These are phyloP conservation scores for Populus ilicifolia DNA, from an alignment of 345 rosid genomes.

Conservation along the genomic window DNA sequence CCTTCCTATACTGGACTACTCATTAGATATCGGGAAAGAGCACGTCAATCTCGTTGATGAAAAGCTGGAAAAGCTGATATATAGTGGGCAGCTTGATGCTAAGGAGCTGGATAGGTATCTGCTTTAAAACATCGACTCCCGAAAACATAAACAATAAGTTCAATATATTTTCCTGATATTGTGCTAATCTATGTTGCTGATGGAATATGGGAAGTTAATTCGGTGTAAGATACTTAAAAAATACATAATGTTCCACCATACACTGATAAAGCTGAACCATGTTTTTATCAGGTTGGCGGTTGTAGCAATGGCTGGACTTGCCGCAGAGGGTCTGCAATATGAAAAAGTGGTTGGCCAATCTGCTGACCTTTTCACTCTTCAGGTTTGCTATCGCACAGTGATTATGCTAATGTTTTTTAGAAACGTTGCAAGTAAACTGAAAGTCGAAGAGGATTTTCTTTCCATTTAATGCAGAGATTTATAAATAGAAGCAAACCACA, in stretches of 20 bases:
- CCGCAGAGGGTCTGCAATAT: slow-evolving; percentile 83
- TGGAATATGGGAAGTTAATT: background rate
- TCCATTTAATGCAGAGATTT: slow-evolving; percentile 52
- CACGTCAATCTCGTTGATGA: slow-evolving; percentile 84
- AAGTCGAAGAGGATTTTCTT: background rate
- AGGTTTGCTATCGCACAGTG: slow-evolving; percentile 40
- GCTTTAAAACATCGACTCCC: background rate
- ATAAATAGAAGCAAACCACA: slow-evolving; percentile 80
- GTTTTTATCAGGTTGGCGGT: slow-evolving; percentile 59
- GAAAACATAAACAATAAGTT: background rate
- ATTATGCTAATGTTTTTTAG: background rate
- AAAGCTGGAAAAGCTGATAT: slow-evolving; percentile 70
- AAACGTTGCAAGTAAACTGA: background rate
- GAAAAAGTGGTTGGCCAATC: slow-evolving; percentile 97
- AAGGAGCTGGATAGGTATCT: slow-evolving; percentile 80
- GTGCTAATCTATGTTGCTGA: background rate
- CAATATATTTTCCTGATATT: background rate
- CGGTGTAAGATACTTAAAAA: background rate
- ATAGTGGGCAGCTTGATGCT: slow-evolving; percentile 84
- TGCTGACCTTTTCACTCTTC: slow-evolving; percentile 95
- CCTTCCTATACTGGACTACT: slow-evolving; percentile 81
- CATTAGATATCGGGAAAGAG: slow-evolving; percentile 89
- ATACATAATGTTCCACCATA: background rate
- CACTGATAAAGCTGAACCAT: background rate
- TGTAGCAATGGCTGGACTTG: slow-evolving; percentile 93